These are phyloP conservation scores for Cyberlindnera galapagoensis DNA, from an alignment of 805 yeast genomes.

Conservation along the genomic window DNA sequence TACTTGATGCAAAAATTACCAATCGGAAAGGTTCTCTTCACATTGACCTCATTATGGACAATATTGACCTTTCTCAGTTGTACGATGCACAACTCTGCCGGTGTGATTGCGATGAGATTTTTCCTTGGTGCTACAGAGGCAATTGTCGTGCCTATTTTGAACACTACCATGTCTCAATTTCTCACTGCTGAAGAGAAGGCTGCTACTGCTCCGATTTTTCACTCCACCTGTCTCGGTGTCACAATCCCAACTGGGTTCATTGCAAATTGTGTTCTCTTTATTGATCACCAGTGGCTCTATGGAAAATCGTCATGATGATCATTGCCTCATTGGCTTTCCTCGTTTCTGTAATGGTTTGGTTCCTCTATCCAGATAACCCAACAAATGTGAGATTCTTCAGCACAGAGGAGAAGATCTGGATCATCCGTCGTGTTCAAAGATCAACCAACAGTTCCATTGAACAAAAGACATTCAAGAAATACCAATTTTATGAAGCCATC, in stretches of 20 bases:
- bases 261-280: constrained; percentile 31
- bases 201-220: constrained; percentile 47
- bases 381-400: constrained; percentile 41
- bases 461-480: constrained; percentile 35
- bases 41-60: constrained; percentile 38
- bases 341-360: constrained; percentile 27
- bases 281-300: constrained; percentile 28
- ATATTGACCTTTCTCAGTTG: constrained; percentile 39
- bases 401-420: constrained; percentile 43
- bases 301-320: constrained; percentile 51
- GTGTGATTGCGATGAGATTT: constrained; percentile 41
- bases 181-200: constrained; percentile 42
- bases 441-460: constrained; percentile 35
- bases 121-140: constrained; percentile 45
- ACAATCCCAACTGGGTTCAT: constrained; percentile 48
- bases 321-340: constrained; percentile 49
- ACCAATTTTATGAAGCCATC: constrained; percentile 37
- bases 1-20: constrained; percentile 38
- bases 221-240: constrained; percentile 44
- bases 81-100: constrained; percentile 37
- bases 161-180: constrained; percentile 45
- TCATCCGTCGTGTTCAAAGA: constrained; percentile 35
- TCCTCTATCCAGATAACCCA: constrained; percentile 51
- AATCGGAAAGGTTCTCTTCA: constrained; percentile 32
- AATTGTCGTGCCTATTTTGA: constrained; percentile 36